Conservation (phyloP, 2,329 filamentous ascomycete genomes). For the Penicillium digitatum region DNA sequence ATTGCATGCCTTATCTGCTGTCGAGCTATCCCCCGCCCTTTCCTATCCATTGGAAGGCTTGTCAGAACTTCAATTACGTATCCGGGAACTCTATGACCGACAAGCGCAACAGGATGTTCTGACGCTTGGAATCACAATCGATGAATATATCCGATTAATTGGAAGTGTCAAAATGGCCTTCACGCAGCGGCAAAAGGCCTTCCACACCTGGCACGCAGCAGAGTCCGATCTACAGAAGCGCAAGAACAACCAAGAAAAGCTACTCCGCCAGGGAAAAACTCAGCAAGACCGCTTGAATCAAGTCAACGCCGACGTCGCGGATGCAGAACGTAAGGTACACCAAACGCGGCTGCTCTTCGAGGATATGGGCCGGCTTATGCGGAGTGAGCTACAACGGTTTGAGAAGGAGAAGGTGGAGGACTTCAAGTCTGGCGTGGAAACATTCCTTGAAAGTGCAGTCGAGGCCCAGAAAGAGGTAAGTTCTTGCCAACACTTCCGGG, state of each 20-base stretch:
- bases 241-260: conserved; percentile 83
- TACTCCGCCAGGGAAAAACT: conserved; percentile 89
- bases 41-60: conserved; percentile 86
- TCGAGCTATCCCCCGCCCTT: conserved; percentile 84
- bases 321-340: conserved; percentile 89
- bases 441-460: conserved; percentile 91
- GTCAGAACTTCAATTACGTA: conserved; percentile 88
- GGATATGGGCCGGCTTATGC: conserved; percentile 94
- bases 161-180: conserved; percentile 94
- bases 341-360: conserved; percentile 88
- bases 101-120: conserved; percentile 96
- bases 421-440: conserved; percentile 97
- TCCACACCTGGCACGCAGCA: conserved; percentile 87
- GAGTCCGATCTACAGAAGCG: conserved; percentile 89
- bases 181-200: conserved; percentile 86
- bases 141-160: conserved; percentile 96
- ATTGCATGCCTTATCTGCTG: conserved; percentile 84
- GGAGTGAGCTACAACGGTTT: conserved; percentile 84
- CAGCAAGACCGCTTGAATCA: conserved; percentile 95
- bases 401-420: conserved; percentile 98
- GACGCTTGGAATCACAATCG: conserved; percentile 93
- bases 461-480: conserved; percentile 97
- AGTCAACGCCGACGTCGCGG: conserved; percentile 86
- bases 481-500: conserved; percentile 12
- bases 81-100: conserved; percentile 90